These are phyloP conservation scores for Chamaenerion angustifolium DNA, from an alignment of 345 rosid species.

Conservation along the genomic window DNA sequence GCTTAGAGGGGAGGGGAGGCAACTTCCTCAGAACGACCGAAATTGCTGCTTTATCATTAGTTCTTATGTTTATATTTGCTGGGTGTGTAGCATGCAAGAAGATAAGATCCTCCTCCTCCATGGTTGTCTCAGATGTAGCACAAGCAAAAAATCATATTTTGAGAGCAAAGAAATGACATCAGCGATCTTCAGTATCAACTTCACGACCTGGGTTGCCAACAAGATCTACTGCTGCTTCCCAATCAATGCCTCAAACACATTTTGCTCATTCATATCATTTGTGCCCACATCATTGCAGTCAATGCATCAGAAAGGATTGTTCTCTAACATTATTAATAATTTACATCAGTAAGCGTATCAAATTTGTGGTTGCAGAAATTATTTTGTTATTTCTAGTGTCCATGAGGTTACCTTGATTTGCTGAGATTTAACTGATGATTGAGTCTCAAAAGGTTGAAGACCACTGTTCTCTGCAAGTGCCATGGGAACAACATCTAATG, in stretches of 20 bases:
- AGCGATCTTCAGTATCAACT: constrained; percentile 90
- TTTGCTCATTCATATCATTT: constrained; percentile 83
- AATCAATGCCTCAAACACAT: constrained; percentile 81
- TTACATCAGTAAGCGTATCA: not conserved
- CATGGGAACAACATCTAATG: constrained; percentile 76
- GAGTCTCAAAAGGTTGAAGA: constrained; percentile 83
- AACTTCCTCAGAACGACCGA: too few relatives aligned
- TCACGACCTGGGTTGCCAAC: constrained; percentile 97
- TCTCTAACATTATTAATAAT: constrained; percentile 41
- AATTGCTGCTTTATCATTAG: too few relatives aligned
- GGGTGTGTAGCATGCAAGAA: too few relatives aligned
- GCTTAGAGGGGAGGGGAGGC: too few relatives aligned
- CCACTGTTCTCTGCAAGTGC: constrained; percentile 99
- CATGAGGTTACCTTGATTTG: constrained; percentile 49
- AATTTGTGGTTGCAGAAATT: too few relatives aligned
- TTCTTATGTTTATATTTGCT: too few relatives aligned
- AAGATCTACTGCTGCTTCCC: constrained; percentile 96
- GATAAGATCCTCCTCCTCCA: too few relatives aligned
- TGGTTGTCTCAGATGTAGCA: too few relatives aligned
- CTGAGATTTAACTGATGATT: constrained; percentile 86
- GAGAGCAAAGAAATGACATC: constrained; percentile 53
- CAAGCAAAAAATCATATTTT: too few relatives aligned
- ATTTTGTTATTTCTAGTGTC: too few relatives aligned
- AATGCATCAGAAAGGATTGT: constrained; percentile 65
- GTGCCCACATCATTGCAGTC: constrained; percentile 95